These are phyloP conservation scores for Cercis canadensis DNA, from an alignment of 306 rosid species.

Conservation along the genomic window DNA sequence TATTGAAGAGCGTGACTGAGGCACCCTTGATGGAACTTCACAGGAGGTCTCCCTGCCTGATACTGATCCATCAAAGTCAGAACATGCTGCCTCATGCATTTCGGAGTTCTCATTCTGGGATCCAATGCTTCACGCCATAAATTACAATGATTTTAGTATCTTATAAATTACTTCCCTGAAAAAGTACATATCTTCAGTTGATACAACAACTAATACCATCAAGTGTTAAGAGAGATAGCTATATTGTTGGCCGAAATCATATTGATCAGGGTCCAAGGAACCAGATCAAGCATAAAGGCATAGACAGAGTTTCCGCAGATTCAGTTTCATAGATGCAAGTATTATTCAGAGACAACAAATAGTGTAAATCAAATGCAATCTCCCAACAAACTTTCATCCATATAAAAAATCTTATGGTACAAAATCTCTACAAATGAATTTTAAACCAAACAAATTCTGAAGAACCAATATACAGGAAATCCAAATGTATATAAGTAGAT, in stretches of 20 bases:
- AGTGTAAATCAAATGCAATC: neutral
- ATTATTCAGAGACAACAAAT: neutral
- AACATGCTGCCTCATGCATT: conserved; percentile 74
- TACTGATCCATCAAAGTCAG: conserved; percentile 84
- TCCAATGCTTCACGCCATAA: conserved; percentile 95
- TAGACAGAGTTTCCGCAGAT: neutral
- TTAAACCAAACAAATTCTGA: neutral
- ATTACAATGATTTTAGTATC: conserved; percentile 39
- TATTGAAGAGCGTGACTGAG: conserved; percentile 70
- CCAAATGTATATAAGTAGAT: neutral
- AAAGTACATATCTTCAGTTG: conserved; percentile 48
- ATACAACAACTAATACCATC: conserved; percentile 9
- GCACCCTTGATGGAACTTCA: conserved; percentile 93
- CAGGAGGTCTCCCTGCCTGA: conserved; percentile 99
- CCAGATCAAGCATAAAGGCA: neutral
- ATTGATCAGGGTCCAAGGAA: neutral
- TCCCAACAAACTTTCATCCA: neutral
- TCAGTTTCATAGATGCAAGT: neutral
- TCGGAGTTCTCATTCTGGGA: conserved; percentile 92
- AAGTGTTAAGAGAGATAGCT: neutral
- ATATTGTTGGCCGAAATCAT: too few relatives aligned
- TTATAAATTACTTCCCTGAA: conserved; percentile 64
- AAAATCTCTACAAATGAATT: neutral
- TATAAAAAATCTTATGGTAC: neutral
- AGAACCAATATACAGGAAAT: neutral